Conservation (phyloP, 352 stramenopile species). For the Phytophthora cajani region DNA sequence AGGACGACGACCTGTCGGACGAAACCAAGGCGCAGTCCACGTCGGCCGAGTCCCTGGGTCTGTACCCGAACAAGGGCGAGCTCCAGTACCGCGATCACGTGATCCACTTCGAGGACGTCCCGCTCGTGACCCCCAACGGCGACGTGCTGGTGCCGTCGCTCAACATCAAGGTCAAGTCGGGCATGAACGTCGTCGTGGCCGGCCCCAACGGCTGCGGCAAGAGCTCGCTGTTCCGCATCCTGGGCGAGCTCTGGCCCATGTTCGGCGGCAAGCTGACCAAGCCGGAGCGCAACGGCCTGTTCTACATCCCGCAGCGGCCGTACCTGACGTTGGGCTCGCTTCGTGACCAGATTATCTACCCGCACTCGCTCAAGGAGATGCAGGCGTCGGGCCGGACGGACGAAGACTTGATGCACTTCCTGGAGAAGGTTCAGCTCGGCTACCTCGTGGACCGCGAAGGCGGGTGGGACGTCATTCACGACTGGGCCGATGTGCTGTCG, state of each 20-base stretch:
- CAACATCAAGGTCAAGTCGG: constrained; percentile 81
- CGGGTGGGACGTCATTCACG: constrained; percentile 80
- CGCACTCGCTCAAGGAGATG: constrained; percentile 79
- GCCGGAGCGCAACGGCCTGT: constrained; percentile 81
- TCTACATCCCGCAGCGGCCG: constrained; percentile 91
- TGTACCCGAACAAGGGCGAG: constrained; percentile 71
- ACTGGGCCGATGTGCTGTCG: constrained; percentile 90
- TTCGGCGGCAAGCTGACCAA: constrained; percentile 82
- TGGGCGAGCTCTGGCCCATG: constrained; percentile 90
- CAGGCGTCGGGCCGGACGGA: constrained; percentile 55
- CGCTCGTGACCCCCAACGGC: constrained; percentile 88
- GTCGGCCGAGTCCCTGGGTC: constrained; percentile 53
- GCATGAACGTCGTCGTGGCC: constrained; percentile 90
- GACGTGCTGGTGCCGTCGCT: constrained; percentile 88
- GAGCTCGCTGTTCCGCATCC: constrained; percentile 87
- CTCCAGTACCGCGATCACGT: constrained; percentile 67
- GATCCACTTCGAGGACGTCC: constrained; percentile 91
- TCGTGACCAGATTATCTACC: constrained; percentile 92
- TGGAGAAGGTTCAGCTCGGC: constrained; percentile 85
- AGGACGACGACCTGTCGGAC: constrained; percentile 39
- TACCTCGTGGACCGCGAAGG: constrained; percentile 80
- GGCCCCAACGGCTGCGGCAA: constrained; percentile 89
- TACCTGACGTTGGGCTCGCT: constrained; percentile 89
- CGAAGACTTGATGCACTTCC: constrained; percentile 66
- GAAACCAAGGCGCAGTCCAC: constrained; percentile 31